These are phyloP conservation scores for Thyridium curvatum DNA, from an alignment of 2,329 filamentous ascomycete genomes.

Conservation along the genomic window DNA sequence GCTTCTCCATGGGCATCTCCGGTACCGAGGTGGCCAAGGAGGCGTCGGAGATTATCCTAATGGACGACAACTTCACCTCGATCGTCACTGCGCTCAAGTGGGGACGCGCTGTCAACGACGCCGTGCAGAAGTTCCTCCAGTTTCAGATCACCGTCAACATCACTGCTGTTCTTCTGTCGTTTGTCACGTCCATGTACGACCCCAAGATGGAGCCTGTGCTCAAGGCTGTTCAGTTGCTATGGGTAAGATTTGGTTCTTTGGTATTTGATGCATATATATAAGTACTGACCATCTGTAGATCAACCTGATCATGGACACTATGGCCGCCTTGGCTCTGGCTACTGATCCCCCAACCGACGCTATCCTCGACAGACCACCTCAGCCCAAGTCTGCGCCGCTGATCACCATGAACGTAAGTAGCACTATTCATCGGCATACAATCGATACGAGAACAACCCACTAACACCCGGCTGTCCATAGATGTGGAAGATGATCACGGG, in stretches of 20 bases:
- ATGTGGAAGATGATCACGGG: slow-evolving; percentile 99
- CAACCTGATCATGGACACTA: slow-evolving; percentile 93
- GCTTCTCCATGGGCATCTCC: slow-evolving; percentile 78
- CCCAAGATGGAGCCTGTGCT: slow-evolving; percentile 64
- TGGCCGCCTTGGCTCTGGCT: slow-evolving; percentile 78
- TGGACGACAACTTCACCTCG: slow-evolving; percentile 80
- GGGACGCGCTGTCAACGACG: slow-evolving; percentile 70
- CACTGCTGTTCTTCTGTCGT: slow-evolving; percentile 79
- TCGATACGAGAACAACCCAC: too few species aligned
- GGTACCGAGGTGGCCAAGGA: slow-evolving; percentile 80
- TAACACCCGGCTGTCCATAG: too few species aligned
- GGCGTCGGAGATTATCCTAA: slow-evolving; percentile 75
- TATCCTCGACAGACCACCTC: slow-evolving; percentile 69
- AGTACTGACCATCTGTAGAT: too few species aligned
- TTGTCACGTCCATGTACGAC: slow-evolving; percentile 75
- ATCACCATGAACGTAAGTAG: slow-evolving; percentile 60
- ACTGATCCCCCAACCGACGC: slow-evolving; percentile 79
- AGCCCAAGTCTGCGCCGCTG: slow-evolving; percentile 46
- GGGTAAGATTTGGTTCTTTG: slow-evolving; percentile 47
- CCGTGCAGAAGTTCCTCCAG: slow-evolving; percentile 64
- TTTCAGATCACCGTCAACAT: slow-evolving; percentile 71
- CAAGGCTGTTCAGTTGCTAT: slow-evolving; percentile 82
- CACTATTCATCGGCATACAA: too few species aligned
- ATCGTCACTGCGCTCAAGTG: slow-evolving; percentile 77
- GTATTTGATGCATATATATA: too few species aligned